These are phyloP conservation scores for Aspergillus sp. DNA, from an alignment of 2,329 filamentous ascomycete genomes.

Conservation along the genomic window DNA sequence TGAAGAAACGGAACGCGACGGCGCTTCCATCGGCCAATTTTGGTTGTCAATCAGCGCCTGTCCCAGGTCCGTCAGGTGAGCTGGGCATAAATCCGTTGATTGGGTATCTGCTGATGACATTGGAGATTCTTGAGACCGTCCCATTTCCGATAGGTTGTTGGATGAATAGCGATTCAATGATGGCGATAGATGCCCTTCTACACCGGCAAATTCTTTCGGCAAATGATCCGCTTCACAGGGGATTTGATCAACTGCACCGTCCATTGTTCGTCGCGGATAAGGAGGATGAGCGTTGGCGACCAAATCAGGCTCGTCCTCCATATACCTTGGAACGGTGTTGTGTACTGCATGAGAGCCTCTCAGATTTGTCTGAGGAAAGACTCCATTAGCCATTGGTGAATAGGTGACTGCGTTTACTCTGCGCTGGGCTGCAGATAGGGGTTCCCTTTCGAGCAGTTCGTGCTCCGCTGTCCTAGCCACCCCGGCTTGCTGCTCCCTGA, in stretches of 20 bases:
- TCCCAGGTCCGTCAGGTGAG: constrained; percentile 16
- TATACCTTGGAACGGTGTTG: constrained; percentile 3
- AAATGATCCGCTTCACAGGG: constrained; percentile 12
- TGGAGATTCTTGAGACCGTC: constrained; percentile 18
- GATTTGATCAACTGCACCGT: constrained; percentile 8
- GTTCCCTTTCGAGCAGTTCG: background rate
- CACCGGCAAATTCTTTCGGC: constrained; percentile 27
- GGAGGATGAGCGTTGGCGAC: constrained; percentile 19
- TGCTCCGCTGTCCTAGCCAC: background rate
- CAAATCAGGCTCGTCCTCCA: constrained; percentile 23
- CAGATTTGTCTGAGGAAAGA: background rate
- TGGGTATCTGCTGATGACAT: constrained; percentile 18
- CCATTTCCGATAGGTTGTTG: constrained; percentile 14
- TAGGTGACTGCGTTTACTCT: constrained; percentile 3
- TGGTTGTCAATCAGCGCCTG: constrained; percentile 17
- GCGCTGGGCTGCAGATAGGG: background rate
- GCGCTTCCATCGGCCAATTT: constrained; percentile 16
- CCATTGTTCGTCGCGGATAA: constrained; percentile 13
- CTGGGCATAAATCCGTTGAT: constrained; percentile 16
- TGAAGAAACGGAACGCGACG: constrained; percentile 22
- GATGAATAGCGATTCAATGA: constrained; percentile 13
- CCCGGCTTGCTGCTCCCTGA: background rate
- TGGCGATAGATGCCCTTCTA: constrained; percentile 25
- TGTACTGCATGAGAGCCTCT: background rate
- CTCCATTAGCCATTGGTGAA: background rate